phyloP scores from a whole-genome alignment of 768 basidiomycete species.

The Lactifluus hygrophoroides region DNA sequence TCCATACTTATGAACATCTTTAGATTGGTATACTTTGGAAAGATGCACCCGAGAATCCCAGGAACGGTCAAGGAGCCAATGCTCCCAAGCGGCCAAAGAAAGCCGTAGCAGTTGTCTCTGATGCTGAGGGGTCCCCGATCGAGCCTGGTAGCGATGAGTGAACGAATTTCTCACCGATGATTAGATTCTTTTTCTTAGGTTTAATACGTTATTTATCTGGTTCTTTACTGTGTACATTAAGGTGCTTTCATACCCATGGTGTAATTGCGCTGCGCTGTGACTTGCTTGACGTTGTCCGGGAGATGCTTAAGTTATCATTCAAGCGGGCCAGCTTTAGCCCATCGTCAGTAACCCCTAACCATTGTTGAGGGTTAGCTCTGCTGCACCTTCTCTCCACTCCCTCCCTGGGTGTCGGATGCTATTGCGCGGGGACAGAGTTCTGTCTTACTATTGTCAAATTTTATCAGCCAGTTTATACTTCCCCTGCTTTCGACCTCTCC shows the following conservation, averaged over 20 bases:
- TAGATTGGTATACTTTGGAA: slow-evolving; percentile 53
- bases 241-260: slow-evolving; percentile 3
- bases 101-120: not conserved
- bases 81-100: slow-evolving; percentile 23
- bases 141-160: slow-evolving; percentile 19
- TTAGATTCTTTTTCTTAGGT: not conserved
- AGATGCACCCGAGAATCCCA: slow-evolving; percentile 56
- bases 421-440: not conserved
- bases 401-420: too few species aligned
- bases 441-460: not conserved
- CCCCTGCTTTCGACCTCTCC: not conserved
- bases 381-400: too few species aligned
- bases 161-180: slow-evolving; percentile 4
- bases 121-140: slow-evolving; percentile 8
- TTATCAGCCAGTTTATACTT: not conserved
- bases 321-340: too few species aligned
- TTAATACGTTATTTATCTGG: not conserved
- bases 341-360: too few species aligned
- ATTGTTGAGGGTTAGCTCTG: too few species aligned
- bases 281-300: not conserved
- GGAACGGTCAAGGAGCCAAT: slow-evolving; percentile 46
- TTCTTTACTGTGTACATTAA: slow-evolving; percentile 1
- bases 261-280: not conserved
- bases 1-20: not conserved
- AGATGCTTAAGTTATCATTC: too few species aligned